These are phyloP conservation scores for Sanghuangporus weigelae DNA, from an alignment of 1,284 basidiomycete species.

Conservation along the genomic window DNA sequence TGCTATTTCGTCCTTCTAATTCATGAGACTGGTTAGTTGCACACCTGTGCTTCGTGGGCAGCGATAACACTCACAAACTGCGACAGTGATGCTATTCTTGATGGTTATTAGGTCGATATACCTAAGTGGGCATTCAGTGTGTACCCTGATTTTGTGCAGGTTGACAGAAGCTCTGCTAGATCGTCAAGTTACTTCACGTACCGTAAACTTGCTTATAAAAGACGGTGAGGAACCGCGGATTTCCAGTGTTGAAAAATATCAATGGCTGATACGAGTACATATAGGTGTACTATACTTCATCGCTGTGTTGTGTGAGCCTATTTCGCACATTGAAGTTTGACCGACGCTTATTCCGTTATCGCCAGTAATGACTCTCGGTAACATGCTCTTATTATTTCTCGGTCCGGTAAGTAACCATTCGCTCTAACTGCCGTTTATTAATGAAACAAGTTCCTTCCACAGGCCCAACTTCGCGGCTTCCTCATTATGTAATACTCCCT, in stretches of 20 bases:
- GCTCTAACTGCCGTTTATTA: background rate
- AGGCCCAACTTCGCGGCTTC: conserved; percentile 2
- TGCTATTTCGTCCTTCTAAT: background rate
- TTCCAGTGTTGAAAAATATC: background rate
- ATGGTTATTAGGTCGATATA: background rate
- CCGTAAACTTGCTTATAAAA: background rate
- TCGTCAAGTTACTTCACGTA: background rate
- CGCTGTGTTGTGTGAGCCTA: background rate
- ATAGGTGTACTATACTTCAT: background rate
- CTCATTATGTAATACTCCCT: background rate
- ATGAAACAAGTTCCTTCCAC: background rate
- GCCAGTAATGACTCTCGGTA: background rate
- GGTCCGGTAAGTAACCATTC: conserved; percentile 1
- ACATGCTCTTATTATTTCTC: background rate
- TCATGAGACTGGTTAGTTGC: background rate
- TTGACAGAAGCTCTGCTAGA: background rate
- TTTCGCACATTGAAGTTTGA: background rate
- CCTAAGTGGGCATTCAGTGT: background rate
- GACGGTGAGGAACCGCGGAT: background rate
- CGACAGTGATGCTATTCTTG: background rate
- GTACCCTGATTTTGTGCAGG: background rate
- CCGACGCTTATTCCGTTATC: background rate
- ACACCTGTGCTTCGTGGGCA: background rate
- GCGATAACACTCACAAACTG: background rate
- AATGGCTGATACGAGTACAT: background rate